phyloP scores from a whole-genome alignment of 208 protist species.

The Trypanosoma theileri region DNA sequence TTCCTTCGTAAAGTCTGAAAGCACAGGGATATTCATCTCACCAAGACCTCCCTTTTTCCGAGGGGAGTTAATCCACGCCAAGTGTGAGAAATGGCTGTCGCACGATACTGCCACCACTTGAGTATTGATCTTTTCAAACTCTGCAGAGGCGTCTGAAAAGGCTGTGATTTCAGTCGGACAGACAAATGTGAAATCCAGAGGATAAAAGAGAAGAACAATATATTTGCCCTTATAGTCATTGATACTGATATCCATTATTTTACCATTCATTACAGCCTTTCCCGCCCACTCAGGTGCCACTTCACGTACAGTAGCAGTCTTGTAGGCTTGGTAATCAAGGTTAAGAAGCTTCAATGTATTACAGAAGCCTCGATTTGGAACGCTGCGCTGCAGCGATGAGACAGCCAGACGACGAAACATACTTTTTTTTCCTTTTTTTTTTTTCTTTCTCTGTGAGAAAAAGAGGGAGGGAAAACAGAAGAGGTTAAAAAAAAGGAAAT shows the following conservation, averaged over 20 bases:
- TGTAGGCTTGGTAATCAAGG: constrained; percentile 81
- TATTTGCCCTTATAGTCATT: constrained; percentile 94
- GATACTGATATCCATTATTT: constrained; percentile 91
- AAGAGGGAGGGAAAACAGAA: constrained; percentile 21
- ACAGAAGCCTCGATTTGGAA: constrained; percentile 44
- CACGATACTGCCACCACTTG: constrained; percentile 93
- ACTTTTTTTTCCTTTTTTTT: constrained; percentile 21
- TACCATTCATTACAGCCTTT: constrained; percentile 93
- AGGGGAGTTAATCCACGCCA: constrained; percentile 96
- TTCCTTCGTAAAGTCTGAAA: constrained; percentile 94
- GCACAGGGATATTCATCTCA: constrained; percentile 94
- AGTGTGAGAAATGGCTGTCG: constrained; percentile 94
- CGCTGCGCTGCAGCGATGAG: constrained; percentile 21
- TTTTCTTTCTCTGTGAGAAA: constrained; percentile 16
- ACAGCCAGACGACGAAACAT: constrained; percentile 70
- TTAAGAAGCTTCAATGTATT: constrained; percentile 62
- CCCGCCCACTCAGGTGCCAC: constrained; percentile 90
- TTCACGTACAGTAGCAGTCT: constrained; percentile 79
- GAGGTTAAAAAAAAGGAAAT: neutral
- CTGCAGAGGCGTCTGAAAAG: constrained; percentile 88
- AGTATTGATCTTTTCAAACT: constrained; percentile 91
- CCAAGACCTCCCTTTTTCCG: constrained; percentile 96
- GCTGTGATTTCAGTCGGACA: constrained; percentile 97
- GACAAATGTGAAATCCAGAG: constrained; percentile 97
- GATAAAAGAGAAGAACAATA: constrained; percentile 96